Evolutionary conservation across 257 asterid species (phyloP), one percentile per base, ranked within the genome.

Genomic region (Penstemon eatonii): DNA sequence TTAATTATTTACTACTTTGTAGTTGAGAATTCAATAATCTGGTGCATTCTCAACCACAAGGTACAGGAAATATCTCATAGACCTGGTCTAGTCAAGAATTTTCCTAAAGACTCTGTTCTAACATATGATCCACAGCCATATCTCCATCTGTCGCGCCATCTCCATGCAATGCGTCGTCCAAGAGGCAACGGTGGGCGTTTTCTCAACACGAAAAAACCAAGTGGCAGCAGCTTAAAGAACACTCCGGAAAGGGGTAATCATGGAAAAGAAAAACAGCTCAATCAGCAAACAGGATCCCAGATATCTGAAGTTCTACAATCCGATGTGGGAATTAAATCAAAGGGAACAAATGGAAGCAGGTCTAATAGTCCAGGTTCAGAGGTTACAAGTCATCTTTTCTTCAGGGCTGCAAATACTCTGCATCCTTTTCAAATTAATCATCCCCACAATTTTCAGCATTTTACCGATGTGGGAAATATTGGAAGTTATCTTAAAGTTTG

Each of bases 131-230:
- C 68, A n/a, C 86, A 88, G 97, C 95, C 97, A 7, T 91, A 73
- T 73, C 62, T 83, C 85, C 97, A 88, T 80, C 76, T 72, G 12
- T 91, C 97, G n/a, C 96, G 97, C 54, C 97, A 91, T 76, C 97
- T 91, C 71, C 97, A 91, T 45, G 97, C 97, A 19, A 73, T 77
- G 95, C 89, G 97, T 39, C 87, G 97, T 5, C 95, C 95, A 6
- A 79, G 97, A 73, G 97, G 97, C 62, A 82, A 77, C 39, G 96
- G 97, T 0, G 97, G 97, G 9, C 92, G 97, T 46, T 91, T 91
- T 77, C 91, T 91, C 64, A 91, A 91, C 80, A 84, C 89, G 5
- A 87, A 79, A 72, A 60, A 63, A 5, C 3, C 64, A 13, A 54
- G 61, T 40, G 71, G 63, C 39, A 40, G 66, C 53, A 75, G 50